phyloP scores from a whole-genome alignment of 306 rosid genomes.

The Cyamopsis tetragonoloba region DNA sequence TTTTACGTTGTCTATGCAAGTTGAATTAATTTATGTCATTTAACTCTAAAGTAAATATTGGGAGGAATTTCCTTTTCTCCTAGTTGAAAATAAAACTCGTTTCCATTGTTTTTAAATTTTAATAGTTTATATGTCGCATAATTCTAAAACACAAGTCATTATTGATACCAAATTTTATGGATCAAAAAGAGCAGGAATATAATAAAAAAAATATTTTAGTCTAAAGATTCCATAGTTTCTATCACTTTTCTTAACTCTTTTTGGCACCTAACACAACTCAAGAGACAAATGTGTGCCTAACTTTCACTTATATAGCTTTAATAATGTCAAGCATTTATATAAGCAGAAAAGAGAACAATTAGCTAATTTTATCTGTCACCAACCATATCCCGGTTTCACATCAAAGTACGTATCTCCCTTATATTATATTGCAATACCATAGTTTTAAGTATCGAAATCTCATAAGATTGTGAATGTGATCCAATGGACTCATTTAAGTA shows the following conservation, averaged over 20 bases:
- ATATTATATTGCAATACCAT: no score
- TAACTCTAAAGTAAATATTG: not conserved
- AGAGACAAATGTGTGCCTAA: slow-evolving; percentile 12
- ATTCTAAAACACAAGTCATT: slow-evolving; percentile 25
- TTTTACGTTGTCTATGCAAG: not conserved
- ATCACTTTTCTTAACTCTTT: not conserved
- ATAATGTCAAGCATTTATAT: not conserved
- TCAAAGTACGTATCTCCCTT: no score
- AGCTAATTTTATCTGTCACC: not conserved
- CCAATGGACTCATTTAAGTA: no score
- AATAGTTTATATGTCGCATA: slow-evolving; percentile 6
- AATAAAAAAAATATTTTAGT: slow-evolving; percentile 31
- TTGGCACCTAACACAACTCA: slow-evolving; percentile 9
- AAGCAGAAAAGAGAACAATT: not conserved
- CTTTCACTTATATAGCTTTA: slow-evolving; percentile 8
- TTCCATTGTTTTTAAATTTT: not conserved
- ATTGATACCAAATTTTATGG: slow-evolving; percentile 18
- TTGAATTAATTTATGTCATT: not conserved
- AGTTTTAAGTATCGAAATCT: no score
- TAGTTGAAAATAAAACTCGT: not conserved
- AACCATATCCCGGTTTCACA: no score
- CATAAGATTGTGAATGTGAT: no score
- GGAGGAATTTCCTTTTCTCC: no score
- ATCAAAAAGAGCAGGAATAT: slow-evolving; percentile 22
- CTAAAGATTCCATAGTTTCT: slow-evolving; percentile 20